phyloP scores from a whole-genome alignment of 1,284 basidiomycete species.

The Naganishia albida region DNA sequence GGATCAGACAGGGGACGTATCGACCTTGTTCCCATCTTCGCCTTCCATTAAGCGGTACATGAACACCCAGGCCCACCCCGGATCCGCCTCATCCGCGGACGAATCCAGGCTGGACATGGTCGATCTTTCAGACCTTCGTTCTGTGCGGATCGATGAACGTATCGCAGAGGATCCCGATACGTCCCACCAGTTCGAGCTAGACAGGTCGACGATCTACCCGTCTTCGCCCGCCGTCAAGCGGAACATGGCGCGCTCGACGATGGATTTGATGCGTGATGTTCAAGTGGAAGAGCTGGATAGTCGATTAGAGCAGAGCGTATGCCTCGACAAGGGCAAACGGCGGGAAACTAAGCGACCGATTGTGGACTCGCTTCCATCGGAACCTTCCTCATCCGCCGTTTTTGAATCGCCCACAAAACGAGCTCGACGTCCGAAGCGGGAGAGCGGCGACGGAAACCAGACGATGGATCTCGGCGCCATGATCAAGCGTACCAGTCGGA shows the following conservation, averaged over 20 bases:
- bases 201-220: constrained; percentile 13
- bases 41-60: constrained; percentile 21
- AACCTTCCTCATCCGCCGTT: background rate
- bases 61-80: constrained; percentile 3
- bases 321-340: background rate
- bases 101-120: constrained; percentile 7
- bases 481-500: constrained; percentile 22
- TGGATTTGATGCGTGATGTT: constrained; percentile 10
- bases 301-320: constrained; percentile 8
- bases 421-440: background rate
- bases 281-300: background rate
- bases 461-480: constrained; percentile 15
- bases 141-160: background rate
- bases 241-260: constrained; percentile 6
- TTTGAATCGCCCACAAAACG: background rate
- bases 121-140: constrained; percentile 10
- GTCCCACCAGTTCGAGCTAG: background rate
- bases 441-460: constrained; percentile 2
- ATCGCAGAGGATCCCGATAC: background rate
- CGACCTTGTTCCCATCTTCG: constrained; percentile 18
- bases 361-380: background rate
- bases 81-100: background rate
- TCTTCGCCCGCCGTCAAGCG: constrained; percentile 16
- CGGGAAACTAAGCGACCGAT: background rate
- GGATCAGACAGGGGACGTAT: constrained; percentile 1